These are phyloP conservation scores for Curvularia eragrostidis DNA, from an alignment of 2,329 filamentous ascomycete species.

Conservation along the genomic window DNA sequence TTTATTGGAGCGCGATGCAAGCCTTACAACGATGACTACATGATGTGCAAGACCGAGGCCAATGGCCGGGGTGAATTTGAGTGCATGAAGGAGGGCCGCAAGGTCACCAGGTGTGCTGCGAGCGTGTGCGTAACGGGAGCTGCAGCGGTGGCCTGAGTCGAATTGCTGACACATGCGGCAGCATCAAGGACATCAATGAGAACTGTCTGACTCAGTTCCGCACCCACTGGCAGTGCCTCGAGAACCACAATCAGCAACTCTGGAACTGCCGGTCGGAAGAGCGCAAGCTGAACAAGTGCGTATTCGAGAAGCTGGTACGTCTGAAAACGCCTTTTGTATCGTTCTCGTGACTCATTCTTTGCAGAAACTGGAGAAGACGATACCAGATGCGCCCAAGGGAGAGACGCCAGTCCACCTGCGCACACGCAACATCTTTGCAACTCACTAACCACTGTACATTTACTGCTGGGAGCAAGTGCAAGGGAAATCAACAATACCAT, in stretches of 20 bases:
- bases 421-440: slow-evolving; percentile 53
- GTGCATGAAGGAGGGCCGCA: slow-evolving; percentile 94
- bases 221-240: slow-evolving; percentile 92
- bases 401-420: slow-evolving; percentile 58
- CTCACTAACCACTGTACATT: slow-evolving; percentile 45
- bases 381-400: slow-evolving; percentile 58
- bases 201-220: slow-evolving; percentile 91
- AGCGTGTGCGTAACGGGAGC: slow-evolving; percentile 72
- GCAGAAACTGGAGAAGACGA: slow-evolving; percentile 60
- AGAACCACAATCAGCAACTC: slow-evolving; percentile 96
- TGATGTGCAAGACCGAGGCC: slow-evolving; percentile 98
- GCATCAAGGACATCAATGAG: slow-evolving; percentile 94
- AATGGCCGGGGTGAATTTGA: slow-evolving; percentile 90
- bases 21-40: slow-evolving; percentile 97
- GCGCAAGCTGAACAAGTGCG: slow-evolving; percentile 91
- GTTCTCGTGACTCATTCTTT: slow-evolving; percentile 5
- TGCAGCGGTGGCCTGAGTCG: neutral
- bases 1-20: slow-evolving; percentile 97
- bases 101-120: slow-evolving; percentile 93
- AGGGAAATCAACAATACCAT: slow-evolving; percentile 28
- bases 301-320: slow-evolving; percentile 92
- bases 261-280: slow-evolving; percentile 93
- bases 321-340: neutral
- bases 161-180: slow-evolving; percentile 50
- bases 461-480: slow-evolving; percentile 24